phyloP scores from a whole-genome alignment of 306 rosid species.

The Corylus heterophylla region DNA sequence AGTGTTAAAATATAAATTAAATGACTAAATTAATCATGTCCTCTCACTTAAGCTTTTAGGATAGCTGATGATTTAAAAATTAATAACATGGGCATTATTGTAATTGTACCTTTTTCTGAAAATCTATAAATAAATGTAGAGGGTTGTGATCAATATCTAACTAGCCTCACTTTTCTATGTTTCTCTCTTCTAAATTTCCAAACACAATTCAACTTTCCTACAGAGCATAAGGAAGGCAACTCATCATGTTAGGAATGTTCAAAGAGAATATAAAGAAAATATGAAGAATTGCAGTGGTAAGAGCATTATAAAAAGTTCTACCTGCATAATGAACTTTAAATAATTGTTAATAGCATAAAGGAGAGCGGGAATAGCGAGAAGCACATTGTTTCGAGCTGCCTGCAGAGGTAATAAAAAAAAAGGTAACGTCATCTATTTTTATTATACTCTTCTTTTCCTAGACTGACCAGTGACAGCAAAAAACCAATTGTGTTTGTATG shows the following conservation, averaged over 20 bases:
- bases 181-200: no score
- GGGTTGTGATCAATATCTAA: no score
- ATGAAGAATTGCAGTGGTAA: neutral
- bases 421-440: neutral
- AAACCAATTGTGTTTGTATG: neutral
- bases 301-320: neutral
- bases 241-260: neutral
- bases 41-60: no score
- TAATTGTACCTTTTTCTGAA: no score
- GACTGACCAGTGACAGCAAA: neutral
- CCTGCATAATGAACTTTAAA: conserved; percentile 11
- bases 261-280: neutral
- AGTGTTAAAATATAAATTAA: no score
- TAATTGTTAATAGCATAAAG: conserved; percentile 10
- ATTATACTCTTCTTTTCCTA: neutral
- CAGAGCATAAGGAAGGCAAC: neutral
- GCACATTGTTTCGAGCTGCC: conserved; percentile 8
- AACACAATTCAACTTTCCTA: neutral
- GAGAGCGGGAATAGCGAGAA: conserved; percentile 4
- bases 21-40: no score
- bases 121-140: no score
- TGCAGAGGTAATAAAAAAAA: neutral
- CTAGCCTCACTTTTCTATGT: no score
- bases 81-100: no score
- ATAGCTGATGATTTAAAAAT: no score